Percentiles rank a stretch among this genome's conserved stretches.
phyloP scores from a whole-genome alignment of 805 yeast species.

The Spathaspora boniae region DNA sequence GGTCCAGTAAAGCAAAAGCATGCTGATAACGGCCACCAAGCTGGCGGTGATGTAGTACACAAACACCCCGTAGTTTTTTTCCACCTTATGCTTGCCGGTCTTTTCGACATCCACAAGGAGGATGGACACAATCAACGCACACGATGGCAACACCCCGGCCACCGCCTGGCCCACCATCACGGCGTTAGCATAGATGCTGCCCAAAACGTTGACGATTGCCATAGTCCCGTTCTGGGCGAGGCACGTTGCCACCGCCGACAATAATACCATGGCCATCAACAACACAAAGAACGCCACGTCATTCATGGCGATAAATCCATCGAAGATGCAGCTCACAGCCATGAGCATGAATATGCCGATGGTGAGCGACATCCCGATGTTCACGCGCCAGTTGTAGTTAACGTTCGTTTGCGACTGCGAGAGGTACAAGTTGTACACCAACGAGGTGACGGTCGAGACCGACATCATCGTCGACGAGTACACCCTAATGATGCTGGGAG shows the following conservation, averaged over 20 bases:
- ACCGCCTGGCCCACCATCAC: constrained; percentile 94
- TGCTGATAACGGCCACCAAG: constrained; percentile 40
- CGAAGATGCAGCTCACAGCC: constrained; percentile 47
- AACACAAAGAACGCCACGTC: constrained; percentile 44
- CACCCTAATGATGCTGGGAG: constrained; percentile 48
- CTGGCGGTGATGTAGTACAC: constrained; percentile 52
- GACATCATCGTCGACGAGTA: constrained; percentile 89
- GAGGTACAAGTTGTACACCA: constrained; percentile 55
- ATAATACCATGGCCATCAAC: constrained; percentile 59
- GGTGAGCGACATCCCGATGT: constrained; percentile 58
- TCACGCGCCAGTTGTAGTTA: constrained; percentile 54
- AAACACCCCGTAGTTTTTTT: constrained; percentile 39
- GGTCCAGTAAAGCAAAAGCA: constrained; percentile 36
- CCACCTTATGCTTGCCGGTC: constrained; percentile 19
- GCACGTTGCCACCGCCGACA: constrained; percentile 74
- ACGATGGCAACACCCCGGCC: constrained; percentile 88
- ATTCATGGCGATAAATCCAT: constrained; percentile 31
- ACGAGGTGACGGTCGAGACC: constrained; percentile 67
- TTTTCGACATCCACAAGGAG: constrained; percentile 35
- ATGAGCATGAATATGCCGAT: constrained; percentile 54
- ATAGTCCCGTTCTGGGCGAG: constrained; percentile 85
- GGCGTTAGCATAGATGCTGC: constrained; percentile 78
- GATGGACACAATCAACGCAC: constrained; percentile 59
- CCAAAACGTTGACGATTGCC: constrained; percentile 78
- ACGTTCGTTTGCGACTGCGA: constrained; percentile 64